Conservation (phyloP, 768 basidiomycete species). For the Scleroderma bovista region DNA sequence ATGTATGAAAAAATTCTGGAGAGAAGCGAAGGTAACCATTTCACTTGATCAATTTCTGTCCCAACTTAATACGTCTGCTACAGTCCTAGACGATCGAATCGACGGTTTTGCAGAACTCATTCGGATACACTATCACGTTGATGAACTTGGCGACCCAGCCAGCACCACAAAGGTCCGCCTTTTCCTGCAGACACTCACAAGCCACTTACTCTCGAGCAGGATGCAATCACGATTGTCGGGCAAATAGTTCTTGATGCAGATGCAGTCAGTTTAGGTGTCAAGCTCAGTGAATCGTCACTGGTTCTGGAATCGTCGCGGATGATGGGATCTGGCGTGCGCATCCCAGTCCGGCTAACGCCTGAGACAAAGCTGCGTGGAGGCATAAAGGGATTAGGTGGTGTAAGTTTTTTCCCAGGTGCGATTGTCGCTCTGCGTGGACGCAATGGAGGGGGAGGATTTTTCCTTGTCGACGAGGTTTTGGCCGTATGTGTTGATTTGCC, state of each 20-base stretch:
- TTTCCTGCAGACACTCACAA: background rate
- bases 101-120: constrained; percentile 80
- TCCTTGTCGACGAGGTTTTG: constrained; percentile 76
- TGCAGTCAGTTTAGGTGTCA: constrained; percentile 45
- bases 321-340: constrained; percentile 57
- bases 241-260: constrained; percentile 71
- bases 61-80: background rate
- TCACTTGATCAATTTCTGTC: background rate
- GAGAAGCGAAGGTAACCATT: constrained; percentile 64
- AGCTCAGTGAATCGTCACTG: constrained; percentile 70
- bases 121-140: constrained; percentile 58
- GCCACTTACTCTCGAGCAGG: constrained; percentile 32
- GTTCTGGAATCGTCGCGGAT: constrained; percentile 81
- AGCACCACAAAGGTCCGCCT: constrained; percentile 44
- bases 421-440: constrained; percentile 81
- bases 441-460: constrained; percentile 89
- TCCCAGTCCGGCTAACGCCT: constrained; percentile 68
- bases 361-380: constrained; percentile 62
- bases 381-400: constrained; percentile 52
- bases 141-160: constrained; percentile 77
- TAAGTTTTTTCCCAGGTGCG: constrained; percentile 84
- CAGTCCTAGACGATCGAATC: constrained; percentile 83
- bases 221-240: constrained; percentile 65
- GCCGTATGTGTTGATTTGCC: constrained; percentile 39
- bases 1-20: constrained; percentile 92